phyloP scores from a whole-genome alignment of 345 rosid genomes.

The Euphorbia tirucalli region DNA sequence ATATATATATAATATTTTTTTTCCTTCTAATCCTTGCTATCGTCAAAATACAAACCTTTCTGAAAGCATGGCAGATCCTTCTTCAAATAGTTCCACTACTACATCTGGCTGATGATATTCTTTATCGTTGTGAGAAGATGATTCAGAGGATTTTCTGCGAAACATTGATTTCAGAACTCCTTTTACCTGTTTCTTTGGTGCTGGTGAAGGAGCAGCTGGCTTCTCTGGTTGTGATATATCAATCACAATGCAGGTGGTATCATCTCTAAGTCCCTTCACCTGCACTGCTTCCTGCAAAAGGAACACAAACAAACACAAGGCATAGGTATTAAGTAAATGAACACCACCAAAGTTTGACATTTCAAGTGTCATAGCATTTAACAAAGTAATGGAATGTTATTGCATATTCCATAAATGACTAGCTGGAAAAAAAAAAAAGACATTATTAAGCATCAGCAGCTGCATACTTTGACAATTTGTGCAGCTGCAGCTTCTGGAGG shows the following conservation, averaged over 20 bases:
- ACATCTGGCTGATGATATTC: conserved; percentile 73
- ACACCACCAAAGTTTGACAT: conserved; percentile 1
- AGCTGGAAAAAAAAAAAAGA: neutral
- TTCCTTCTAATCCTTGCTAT: conserved; percentile 17
- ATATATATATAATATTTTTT: neutral
- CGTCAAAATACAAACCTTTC: conserved; percentile 64
- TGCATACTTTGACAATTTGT: conserved; percentile 85
- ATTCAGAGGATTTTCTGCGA: conserved; percentile 65
- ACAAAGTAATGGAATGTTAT: neutral
- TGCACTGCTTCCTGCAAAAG: conserved; percentile 76
- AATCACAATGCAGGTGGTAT: conserved; percentile 95
- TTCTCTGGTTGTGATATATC: conserved; percentile 84
- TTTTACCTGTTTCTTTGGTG: conserved; percentile 73
- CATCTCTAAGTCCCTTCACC: conserved; percentile 89
- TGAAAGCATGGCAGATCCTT: conserved; percentile 97
- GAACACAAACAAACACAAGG: conserved; percentile 14
- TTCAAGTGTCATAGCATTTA: neutral
- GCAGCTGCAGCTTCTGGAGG: conserved; percentile 86
- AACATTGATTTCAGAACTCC: conserved; percentile 88
- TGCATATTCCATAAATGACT: neutral
- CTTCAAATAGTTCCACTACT: conserved; percentile 89
- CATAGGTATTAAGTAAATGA: conserved; percentile 3
- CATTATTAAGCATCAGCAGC: neutral
- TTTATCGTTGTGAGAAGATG: conserved; percentile 65
- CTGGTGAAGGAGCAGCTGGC: conserved; percentile 62